These are phyloP conservation scores for Fusarium fujikuroi DNA, from an alignment of 2,329 filamentous ascomycete species.

Conservation along the genomic window DNA sequence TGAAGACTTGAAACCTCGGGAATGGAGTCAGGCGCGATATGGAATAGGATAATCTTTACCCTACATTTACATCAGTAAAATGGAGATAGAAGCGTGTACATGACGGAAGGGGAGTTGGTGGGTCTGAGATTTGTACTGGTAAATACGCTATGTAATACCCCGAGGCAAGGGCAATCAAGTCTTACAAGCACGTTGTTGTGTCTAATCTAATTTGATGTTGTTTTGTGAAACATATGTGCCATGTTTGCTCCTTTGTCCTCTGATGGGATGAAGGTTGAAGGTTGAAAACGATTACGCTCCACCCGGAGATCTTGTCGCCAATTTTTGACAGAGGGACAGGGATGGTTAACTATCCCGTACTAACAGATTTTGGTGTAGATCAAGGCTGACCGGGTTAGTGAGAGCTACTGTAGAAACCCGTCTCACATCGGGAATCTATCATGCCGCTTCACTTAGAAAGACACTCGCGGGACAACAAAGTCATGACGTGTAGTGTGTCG, in stretches of 20 bases:
- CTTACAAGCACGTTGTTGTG: not conserved
- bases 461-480: not conserved
- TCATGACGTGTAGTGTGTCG: constrained; percentile 4
- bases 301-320: constrained; percentile 12
- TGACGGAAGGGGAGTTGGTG: constrained; percentile 1
- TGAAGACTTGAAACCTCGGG: constrained; percentile 30
- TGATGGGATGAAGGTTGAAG: not conserved
- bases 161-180: constrained; percentile 26
- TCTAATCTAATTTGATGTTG: not conserved
- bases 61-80: constrained; percentile 3
- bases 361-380: accelerated
- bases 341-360: constrained; percentile 19
- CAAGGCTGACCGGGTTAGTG: not conserved
- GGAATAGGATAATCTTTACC: not conserved
- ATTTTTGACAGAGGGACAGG: not conserved
- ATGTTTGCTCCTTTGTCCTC: not conserved
- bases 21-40: not conserved
- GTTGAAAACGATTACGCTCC: not conserved
- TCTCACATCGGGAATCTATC: constrained; percentile 14
- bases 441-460: constrained; percentile 19
- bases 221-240: not conserved
- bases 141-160: constrained; percentile 23
- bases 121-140: constrained; percentile 6
- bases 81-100: constrained; percentile 22
- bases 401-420: not conserved